A percentile compares a stretch with the other conserved stretches of the same genome.
Evolutionary conservation across 169 alveolate genomes (phyloP).

Genomic region (Plasmodium chabaudi): DNA sequence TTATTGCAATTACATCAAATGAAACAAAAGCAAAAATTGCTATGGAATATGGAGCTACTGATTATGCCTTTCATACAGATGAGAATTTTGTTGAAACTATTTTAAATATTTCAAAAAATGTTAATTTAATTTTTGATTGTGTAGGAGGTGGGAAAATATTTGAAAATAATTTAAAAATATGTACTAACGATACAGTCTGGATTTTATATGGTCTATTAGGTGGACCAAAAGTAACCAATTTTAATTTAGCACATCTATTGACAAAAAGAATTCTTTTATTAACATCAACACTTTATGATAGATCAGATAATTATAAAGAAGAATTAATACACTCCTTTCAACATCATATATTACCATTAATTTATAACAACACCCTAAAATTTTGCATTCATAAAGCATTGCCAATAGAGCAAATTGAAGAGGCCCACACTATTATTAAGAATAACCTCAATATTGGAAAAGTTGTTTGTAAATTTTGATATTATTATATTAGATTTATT

Average conservation of each 20-base stretch:
- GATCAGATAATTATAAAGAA: constrained; percentile 8
- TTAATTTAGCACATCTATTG: neutral
- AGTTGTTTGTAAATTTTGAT: constrained; percentile 17
- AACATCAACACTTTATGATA: constrained; percentile 22
- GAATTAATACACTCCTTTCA: constrained; percentile 20
- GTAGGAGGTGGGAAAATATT: constrained; percentile 11
- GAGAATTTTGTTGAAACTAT: constrained; percentile 1
- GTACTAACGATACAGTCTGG: constrained; percentile 11
- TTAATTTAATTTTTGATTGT: constrained; percentile 35
- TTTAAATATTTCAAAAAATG: constrained; percentile 15
- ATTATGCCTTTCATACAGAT: constrained; percentile 7
- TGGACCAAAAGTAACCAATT: neutral
- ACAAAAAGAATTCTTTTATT: constrained; percentile 19
- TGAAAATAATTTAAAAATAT: constrained; percentile 23
- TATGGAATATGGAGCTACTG: constrained; percentile 28
- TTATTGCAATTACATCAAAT: constrained; percentile 29
- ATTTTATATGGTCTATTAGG: constrained; percentile 19
- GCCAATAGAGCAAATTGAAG: constrained; percentile 4
- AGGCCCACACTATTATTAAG: constrained; percentile 19
- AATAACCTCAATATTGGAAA: constrained; percentile 13
- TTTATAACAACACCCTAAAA: constrained; percentile 1
- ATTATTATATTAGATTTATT: neutral
- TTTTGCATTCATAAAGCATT: constrained; percentile 8
- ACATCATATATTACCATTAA: constrained; percentile 5
- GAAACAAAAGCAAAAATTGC: constrained; percentile 16